Base-by-base conservation (phyloP, 164 flowering plant genomes). In the Platanus orientalis region DNA sequence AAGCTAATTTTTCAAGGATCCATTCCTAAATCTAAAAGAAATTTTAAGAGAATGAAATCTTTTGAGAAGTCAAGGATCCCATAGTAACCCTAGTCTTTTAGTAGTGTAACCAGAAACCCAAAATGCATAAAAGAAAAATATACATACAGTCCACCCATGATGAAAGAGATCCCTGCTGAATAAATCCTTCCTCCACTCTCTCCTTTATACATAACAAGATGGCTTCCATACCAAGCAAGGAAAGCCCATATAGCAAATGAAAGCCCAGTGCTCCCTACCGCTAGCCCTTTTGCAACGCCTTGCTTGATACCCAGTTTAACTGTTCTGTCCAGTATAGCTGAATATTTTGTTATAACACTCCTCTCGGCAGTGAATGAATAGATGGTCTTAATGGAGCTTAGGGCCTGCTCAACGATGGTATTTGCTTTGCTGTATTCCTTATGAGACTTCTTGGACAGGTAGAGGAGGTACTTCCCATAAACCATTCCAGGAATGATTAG, bases 191-290 rank as follows among this genome's bases (percentile, higher is more conserved):
- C 98, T 4, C 96, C 96, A 56, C 83, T 90, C 65, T 88, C 96
- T 23, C 92, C 97, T 71, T 82, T 77, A 58, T 81, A 76, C 92
- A 90, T 90, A 23, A 90, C 84, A 78, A 93, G 68, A 12, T 64
- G 81, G 54, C 96, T 83, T 12, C 98, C 97, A 68, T 87, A 90
- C 96, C 97, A 93, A 71, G 96, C 89, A 68, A 90, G 75, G 23
- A 88, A 82, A 34, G 84, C 97, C 97, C 97, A 93, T 50, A 87
- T 88, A 1, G 92, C 84, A 67, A 90, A 93, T 16, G 90, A 67
- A 42, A 90, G 69, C 3, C 97, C 96, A 2, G 84, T 84, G 68
- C 97, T 82, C n/a, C 98, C 98, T 2, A 93, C 79, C 1, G 96
- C 92, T 25, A 93, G 68, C 1, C 98, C 98, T 73, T 93, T 93